A percentile compares a stretch with the other conserved stretches of the same genome.
These are phyloP conservation scores for Eucalyptus erythrocorys DNA, from an alignment of 345 rosid genomes.

Conservation along the genomic window DNA sequence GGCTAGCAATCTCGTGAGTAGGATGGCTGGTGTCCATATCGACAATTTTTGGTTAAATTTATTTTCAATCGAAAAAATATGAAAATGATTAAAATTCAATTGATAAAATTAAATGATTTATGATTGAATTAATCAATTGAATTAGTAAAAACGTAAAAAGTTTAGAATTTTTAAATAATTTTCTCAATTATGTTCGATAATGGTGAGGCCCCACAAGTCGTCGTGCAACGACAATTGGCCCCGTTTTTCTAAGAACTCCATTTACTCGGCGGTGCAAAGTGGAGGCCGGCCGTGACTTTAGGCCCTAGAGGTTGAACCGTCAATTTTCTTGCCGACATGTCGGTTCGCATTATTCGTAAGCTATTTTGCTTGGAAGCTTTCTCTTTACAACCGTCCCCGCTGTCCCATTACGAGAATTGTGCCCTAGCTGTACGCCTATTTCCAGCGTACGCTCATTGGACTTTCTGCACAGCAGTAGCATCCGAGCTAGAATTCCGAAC, in stretches of 20 bases:
- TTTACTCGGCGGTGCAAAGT: neutral
- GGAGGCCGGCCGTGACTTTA: neutral
- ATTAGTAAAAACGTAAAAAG: too few species aligned
- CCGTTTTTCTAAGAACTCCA: neutral
- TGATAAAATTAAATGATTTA: too few species aligned
- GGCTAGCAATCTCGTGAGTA: fast-evolving
- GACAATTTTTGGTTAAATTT: fast-evolving
- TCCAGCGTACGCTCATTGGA: neutral
- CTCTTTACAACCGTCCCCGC: neutral
- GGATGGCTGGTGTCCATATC: fast-evolving
- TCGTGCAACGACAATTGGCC: neutral
- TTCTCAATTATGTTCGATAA: neutral
- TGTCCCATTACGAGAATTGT: neutral
- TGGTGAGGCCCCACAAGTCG: neutral
- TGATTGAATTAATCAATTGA: neutral
- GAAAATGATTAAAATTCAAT: too few species aligned
- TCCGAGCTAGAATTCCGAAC: neutral
- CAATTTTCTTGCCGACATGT: neutral
- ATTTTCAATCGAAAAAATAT: fast-evolving
- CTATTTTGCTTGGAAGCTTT: neutral
- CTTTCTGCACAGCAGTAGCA: neutral
- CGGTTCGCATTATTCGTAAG: neutral
- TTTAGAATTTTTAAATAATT: too few species aligned
- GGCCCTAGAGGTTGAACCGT: neutral
- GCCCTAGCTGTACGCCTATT: neutral